Evolutionary conservation across 1,284 basidiomycete genomes (phyloP), one percentile per base, ranked within the genome.

Genomic region (Leccinum pallidistipes): DNA sequence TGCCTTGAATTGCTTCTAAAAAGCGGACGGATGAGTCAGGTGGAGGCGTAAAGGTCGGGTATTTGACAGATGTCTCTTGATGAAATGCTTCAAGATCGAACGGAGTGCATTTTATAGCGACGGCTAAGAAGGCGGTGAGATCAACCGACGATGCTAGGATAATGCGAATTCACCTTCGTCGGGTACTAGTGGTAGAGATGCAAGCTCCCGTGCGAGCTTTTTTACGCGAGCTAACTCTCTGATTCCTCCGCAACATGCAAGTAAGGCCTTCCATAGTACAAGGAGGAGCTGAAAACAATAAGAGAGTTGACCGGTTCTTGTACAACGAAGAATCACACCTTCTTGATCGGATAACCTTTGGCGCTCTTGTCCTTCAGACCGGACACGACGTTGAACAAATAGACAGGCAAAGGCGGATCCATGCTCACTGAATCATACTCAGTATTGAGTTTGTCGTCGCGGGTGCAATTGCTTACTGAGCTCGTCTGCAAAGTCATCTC

Each of bases 271-370:
- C 97, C 97, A 99, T 1, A 98, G 80, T 1, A 99, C 85, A n/a
- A 99, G 84, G 16, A 99, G 84, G 3, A 99, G 84, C 93, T 95
- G 72, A 47, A 55, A 55, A 61, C 32, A 7, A 53, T 65, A 58
- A 64, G 62, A 47, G 40, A 3, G 55, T n/a, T 47, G 24, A 6
- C 3, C 10, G 18, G 9, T 2, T 12, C 29, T 29, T 29, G 38
- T 27, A 54, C 31, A 58, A 45, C n/a, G 3, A 18, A 16, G 27
- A 29, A 51, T 49, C 61, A 40, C 63, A 92, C 94, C 84, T 97
- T 97, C 79, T 97, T 98, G 66, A 97, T 92, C 0, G 96, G 95
- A 75, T 97, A 98, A 2, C 95, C 95, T 72, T 94, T 96, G 5
- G 95, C 92, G 69, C 91, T 93, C 78, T 95, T 95, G 72, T 99